Conservation (phyloP, 495 filamentous ascomycete genomes). For the Penicillium chermesinum region DNA sequence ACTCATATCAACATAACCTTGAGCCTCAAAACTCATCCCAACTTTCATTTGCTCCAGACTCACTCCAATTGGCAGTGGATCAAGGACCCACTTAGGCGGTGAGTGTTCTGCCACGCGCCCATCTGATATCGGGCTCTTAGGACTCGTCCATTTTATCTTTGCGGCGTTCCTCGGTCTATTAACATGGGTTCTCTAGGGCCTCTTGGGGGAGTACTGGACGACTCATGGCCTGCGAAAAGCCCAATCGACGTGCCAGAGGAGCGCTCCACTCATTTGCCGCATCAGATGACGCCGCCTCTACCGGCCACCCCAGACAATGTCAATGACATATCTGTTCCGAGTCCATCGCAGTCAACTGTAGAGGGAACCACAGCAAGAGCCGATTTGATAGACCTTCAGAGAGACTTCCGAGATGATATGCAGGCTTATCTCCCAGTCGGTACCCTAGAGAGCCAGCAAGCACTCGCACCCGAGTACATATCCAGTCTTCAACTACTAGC, state of each 20-base stretch:
- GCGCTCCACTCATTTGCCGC: background rate
- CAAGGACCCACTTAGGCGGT: constrained; percentile 3
- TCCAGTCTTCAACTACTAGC: constrained; percentile 24
- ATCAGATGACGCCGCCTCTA: background rate
- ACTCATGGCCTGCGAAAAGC: too few species aligned
- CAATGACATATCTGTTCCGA: background rate
- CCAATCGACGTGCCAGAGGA: too few species aligned
- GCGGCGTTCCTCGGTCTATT: background rate
- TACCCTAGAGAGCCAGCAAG: constrained; percentile 2
- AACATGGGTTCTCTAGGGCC: background rate
- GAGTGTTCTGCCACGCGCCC: background rate
- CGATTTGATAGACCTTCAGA: background rate
- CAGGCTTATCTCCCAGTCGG: constrained; percentile 13
- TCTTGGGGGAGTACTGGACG: too few species aligned
- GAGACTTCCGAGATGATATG: background rate
- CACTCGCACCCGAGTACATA: constrained; percentile 5
- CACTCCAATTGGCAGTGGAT: background rate
- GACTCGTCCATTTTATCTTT: background rate
- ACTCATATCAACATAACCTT: too few species aligned
- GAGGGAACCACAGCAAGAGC: background rate
- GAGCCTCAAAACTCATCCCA: too few species aligned
- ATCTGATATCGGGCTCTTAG: background rate
- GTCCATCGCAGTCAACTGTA: background rate
- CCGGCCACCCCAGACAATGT: background rate
- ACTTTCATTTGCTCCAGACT: background rate